Evolutionary conservation across 164 flowering plant species (phyloP), one percentile per base, ranked within the genome.

Genomic region (Tetracentron sinense): DNA sequence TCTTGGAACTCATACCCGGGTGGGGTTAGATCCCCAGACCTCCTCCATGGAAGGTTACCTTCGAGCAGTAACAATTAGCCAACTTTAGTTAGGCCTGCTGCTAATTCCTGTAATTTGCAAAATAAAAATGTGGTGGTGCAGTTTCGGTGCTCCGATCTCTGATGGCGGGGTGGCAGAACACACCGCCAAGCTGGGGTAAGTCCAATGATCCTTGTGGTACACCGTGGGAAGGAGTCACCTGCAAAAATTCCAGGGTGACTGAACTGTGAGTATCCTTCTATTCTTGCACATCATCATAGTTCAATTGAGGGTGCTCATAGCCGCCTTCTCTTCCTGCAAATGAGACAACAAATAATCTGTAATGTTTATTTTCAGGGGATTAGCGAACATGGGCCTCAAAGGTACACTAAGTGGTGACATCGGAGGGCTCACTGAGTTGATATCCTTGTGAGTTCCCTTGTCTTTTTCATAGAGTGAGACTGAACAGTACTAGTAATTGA

Each of bases 201-300:
- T 81, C 94, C 1, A 65, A 68, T 54, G 98, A 90, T 74, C 96
- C 98, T 28, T 90, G 98, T 67, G 88, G 77, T 22, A 51, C 29
- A 14, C 70, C 70, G 2, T 90, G 97, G 98, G 97, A 89, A 31
- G 98, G 98, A 66, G 84, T 94, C 58, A 66, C 77, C 56, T 94
- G 98, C 80, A 78, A 56, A 61, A 65, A 60, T 69, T 77, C 90
- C 16, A 82, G 93, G 68, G 84, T 94, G 47, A 83, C 85, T 20
- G 74, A 82, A 58, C 42, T 90, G 98, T 94, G 61, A 84, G 90
- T 69, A 44, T 46, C 50, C n/a, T 44, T 44, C 51, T 0, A 17
- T 35, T 58, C 25, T 16, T 38, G 14, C 5, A 2, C 5, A 38
- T 38, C 14, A 8, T 1, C 1, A 8, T 16, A 8, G 8, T 16